Base-by-base conservation (phyloP, 352 stramenopile species). In the Pythium phragmitis region DNA sequence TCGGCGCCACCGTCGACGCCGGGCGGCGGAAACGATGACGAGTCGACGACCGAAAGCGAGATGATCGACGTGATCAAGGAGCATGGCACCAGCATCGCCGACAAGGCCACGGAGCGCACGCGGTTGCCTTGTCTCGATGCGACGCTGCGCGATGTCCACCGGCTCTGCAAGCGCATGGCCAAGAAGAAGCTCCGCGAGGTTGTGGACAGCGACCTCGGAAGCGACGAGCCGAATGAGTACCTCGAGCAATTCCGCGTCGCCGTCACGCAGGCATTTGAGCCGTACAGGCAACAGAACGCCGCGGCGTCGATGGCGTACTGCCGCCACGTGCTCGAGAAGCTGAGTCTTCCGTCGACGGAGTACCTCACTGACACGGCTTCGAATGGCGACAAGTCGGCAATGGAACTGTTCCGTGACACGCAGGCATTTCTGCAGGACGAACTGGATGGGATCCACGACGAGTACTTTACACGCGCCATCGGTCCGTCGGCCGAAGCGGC, bases 251-350 rank as follows among this genome's bases (percentile, higher is more conserved):
- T 95, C 58, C 83, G 83, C 1, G 43, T 68, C 8, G 62, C 79
- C 1, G 73, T 90, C 9, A 61, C 60, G 23, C 61, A 64, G 1
- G 65, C 82, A 28, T 81, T 87, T 3, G 77, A 83, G 39, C 65
- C 75, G 17, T 92, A 81, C 63, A 72, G 75, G 42, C 83, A 92
- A 63, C 80, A 92, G 43, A 95, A 95, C 61, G 82, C 82, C 9
- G 82, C 79, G 5, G 87, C 85, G 17, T 95, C 87, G 5, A 95
- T 95, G 87, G 60, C 81, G 0, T 95, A 93, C 61, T 95, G 87
- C 54, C 70, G 85, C 4, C 74, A 91, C 43, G 61, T 92, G 23
- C 73, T 95, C 26, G 61, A 74, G 7, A 64, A 73, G 53, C 50
- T 92, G 23, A 79, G 68, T 54, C 63, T 55, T 5, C 63, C 69